Percentiles rank a stretch among this genome's conserved stretches.
Conservation (phyloP, 139 green algal species). For the Chlamydomonas schloesseri region DNA sequence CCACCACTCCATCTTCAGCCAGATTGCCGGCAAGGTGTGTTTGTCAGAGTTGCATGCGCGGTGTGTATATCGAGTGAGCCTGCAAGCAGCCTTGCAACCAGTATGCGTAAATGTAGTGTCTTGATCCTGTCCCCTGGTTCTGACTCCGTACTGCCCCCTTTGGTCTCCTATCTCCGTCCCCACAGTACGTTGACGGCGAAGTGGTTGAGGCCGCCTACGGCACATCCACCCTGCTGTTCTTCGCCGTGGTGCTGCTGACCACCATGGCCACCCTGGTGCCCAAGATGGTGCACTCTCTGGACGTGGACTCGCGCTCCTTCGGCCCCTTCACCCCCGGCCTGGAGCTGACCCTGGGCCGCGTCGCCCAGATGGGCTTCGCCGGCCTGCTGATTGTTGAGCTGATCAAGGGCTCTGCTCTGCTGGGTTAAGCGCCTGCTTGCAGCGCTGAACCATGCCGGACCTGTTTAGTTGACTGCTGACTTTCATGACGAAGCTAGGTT, state of each 20-base stretch:
- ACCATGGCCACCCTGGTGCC: constrained; percentile 52
- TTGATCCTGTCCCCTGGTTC: too few relatives aligned
- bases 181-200: constrained; percentile 36
- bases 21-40: constrained; percentile 38
- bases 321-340: constrained; percentile 51
- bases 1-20: constrained; percentile 43
- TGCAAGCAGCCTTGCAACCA: too few relatives aligned
- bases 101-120: too few relatives aligned
- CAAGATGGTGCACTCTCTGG: constrained; percentile 23
- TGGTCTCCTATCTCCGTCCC: too few relatives aligned
- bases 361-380: constrained; percentile 51
- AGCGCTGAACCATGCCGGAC: too few relatives aligned
- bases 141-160: too few relatives aligned
- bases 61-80: too few relatives aligned
- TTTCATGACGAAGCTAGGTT: too few relatives aligned
- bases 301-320: constrained; percentile 32
- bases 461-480: too few relatives aligned
- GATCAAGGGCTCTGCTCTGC: constrained; percentile 39
- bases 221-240: constrained; percentile 30
- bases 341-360: constrained; percentile 45
- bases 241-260: constrained; percentile 35
- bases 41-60: too few relatives aligned
- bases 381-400: constrained; percentile 44
- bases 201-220: constrained; percentile 39
- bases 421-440: constrained; percentile 15